Percentiles rank a stretch among this genome's conserved stretches.
Evolutionary conservation across 176 grass and related monocot genomes (phyloP).

Genomic region (Aegilops umbellulata): DNA sequence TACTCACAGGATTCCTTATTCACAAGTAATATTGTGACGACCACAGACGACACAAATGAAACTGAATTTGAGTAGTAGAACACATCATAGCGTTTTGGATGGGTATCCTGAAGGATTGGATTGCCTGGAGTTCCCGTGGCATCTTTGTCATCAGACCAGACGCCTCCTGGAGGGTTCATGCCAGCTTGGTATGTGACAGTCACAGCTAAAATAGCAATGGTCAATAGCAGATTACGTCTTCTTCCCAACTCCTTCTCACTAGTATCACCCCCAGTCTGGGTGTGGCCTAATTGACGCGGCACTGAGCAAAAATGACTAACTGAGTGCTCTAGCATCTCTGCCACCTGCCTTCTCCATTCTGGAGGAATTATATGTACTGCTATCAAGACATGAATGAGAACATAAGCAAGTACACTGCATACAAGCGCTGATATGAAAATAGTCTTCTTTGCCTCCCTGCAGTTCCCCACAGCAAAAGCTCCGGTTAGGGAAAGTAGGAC

Average conservation of each 20-base stretch:
- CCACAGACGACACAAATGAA: slow-evolving; percentile 36
- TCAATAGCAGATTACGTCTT: slow-evolving; percentile 27
- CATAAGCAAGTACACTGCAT: slow-evolving; percentile 23
- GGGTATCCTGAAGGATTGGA: slow-evolving; percentile 29
- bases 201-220: slow-evolving; percentile 29
- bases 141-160: slow-evolving; percentile 36
- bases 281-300: neutral
- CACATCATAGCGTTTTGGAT: slow-evolving; percentile 15
- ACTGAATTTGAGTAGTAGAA: slow-evolving; percentile 48
- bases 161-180: slow-evolving; percentile 43
- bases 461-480: slow-evolving; percentile 27
- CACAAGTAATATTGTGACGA: slow-evolving; percentile 39
- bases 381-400: slow-evolving; percentile 29
- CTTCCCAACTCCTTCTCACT: slow-evolving; percentile 25
- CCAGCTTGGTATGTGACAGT: slow-evolving; percentile 53
- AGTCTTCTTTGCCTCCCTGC: slow-evolving; percentile 5
- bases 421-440: neutral
- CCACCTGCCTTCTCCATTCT: neutral
- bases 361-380: slow-evolving; percentile 28
- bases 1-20: slow-evolving; percentile 40
- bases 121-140: neutral
- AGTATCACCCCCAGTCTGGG: neutral
- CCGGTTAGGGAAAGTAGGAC: slow-evolving; percentile 39
- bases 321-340: neutral
- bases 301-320: neutral